Evolutionary conservation across 768 basidiomycete species (phyloP).

Genomic region (Panaeolus papilionaceus): DNA sequence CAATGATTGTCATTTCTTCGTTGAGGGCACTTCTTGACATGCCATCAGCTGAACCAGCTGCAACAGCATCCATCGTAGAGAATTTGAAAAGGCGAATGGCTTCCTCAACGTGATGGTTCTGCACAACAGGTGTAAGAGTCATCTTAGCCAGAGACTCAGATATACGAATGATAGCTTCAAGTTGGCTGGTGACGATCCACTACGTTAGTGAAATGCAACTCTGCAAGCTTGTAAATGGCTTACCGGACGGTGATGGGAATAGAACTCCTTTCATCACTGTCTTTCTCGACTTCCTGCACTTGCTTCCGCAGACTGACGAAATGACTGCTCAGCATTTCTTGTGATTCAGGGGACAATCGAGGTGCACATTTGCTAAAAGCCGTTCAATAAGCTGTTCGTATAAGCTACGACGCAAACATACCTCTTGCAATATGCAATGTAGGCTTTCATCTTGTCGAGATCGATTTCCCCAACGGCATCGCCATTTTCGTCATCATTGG

Average conservation of each 20-base stretch:
- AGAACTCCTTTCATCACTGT: slow-evolving; percentile 96
- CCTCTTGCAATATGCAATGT: slow-evolving; percentile 96
- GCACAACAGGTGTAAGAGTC: slow-evolving; percentile 85
- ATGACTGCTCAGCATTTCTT: slow-evolving; percentile 76
- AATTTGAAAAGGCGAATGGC: slow-evolving; percentile 98
- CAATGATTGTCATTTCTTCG: slow-evolving; percentile 91
- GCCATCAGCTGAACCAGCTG: slow-evolving; percentile 92
- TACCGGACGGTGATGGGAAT: slow-evolving; percentile 98
- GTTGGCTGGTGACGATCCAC: slow-evolving; percentile 58
- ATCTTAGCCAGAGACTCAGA: slow-evolving; percentile 97
- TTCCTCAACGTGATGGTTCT: slow-evolving; percentile 95
- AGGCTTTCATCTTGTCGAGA: slow-evolving; percentile 98
- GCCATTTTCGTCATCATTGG: slow-evolving; percentile 61
- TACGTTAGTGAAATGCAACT: slow-evolving; percentile 5
- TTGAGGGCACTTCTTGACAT: slow-evolving; percentile 90
- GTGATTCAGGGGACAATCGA: slow-evolving; percentile 89
- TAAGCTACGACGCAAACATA: slow-evolving; percentile 37
- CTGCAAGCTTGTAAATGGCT: slow-evolving; percentile 32
- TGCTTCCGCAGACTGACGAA: slow-evolving; percentile 43
- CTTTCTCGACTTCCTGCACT: slow-evolving; percentile 93
- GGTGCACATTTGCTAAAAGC: slow-evolving; percentile 90
- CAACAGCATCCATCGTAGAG: slow-evolving; percentile 99
- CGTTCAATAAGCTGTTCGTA: background rate
- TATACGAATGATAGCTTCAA: slow-evolving; percentile 98
- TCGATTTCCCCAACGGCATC: slow-evolving; percentile 88